phyloP scores from a whole-genome alignment of 495 filamentous ascomycete species.

The Peziza echinospora region DNA sequence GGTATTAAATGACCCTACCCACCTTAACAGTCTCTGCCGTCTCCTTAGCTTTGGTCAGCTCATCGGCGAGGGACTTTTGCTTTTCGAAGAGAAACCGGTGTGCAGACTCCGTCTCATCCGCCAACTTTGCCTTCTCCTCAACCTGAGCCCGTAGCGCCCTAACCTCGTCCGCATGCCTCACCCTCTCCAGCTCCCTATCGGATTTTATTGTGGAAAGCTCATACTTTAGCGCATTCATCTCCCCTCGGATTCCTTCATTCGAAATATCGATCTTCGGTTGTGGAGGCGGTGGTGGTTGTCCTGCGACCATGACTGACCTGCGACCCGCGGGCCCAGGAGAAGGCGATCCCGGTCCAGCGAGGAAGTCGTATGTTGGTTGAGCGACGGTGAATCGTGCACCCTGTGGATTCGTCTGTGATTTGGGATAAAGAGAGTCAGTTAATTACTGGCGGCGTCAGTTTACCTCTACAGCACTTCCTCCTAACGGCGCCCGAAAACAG shows the following conservation, averaged over 20 bases:
- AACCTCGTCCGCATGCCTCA: conserved; percentile 66
- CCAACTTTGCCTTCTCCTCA: conserved; percentile 67
- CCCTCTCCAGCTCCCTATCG: conserved; percentile 53
- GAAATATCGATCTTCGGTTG: conserved; percentile 6
- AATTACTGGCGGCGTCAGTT: no score
- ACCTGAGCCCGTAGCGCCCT: conserved; percentile 49
- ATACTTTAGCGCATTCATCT: conserved; percentile 38
- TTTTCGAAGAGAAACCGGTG: conserved; percentile 45
- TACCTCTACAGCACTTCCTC: no score
- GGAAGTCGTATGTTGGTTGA: not conserved
- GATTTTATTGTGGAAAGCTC: conserved; percentile 58
- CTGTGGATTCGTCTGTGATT: no score
- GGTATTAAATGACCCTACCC: not conserved
- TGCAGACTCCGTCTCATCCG: conserved; percentile 35
- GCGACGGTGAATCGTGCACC: no score
- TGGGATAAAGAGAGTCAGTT: no score
- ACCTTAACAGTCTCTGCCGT: conserved; percentile 41
- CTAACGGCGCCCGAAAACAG: no score
- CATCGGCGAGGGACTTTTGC: conserved; percentile 44
- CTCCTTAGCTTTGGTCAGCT: conserved; percentile 50
- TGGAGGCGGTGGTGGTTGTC: not conserved
- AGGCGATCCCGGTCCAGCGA: not conserved
- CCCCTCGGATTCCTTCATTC: conserved; percentile 46
- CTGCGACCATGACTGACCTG: not conserved
- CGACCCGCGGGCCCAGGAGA: not conserved